Evolutionary conservation across 139 green algal species (phyloP).

Genomic region (Penium margaritaceum): DNA sequence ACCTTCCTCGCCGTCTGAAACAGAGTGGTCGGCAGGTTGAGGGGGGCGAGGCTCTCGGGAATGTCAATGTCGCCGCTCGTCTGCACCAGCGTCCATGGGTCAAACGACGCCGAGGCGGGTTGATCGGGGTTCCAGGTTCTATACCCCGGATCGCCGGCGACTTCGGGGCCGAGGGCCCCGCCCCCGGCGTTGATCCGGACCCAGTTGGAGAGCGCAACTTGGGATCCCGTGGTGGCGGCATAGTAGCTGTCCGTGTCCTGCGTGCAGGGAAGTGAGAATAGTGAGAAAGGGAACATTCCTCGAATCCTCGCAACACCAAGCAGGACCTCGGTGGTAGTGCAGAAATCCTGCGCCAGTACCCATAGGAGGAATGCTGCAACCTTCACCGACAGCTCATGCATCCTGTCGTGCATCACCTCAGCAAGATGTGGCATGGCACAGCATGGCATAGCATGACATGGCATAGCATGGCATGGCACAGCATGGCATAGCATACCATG

Average conservation of each 20-base stretch:
- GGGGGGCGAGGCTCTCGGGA: neutral
- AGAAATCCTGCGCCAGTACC: too few species aligned
- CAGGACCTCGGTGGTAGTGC: too few species aligned
- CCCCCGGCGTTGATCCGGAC: slow-evolving; percentile 24
- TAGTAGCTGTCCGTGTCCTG: slow-evolving; percentile 14
- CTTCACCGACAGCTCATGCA: too few species aligned
- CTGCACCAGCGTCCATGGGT: neutral
- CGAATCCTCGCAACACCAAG: too few species aligned
- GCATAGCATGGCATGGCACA: too few species aligned
- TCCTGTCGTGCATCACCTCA: too few species aligned
- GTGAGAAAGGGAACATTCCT: too few species aligned
- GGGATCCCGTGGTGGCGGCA: neutral
- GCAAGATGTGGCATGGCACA: too few species aligned
- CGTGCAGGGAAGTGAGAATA: too few species aligned
- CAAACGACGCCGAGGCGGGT: neutral
- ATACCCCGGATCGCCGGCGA: slow-evolving; percentile 12
- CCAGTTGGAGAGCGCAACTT: slow-evolving; percentile 25
- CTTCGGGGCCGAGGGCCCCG: neutral
- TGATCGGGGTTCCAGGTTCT: slow-evolving; percentile 17
- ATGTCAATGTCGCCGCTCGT: neutral
- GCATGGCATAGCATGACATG: too few species aligned
- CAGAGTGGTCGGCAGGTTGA: slow-evolving; percentile 11
- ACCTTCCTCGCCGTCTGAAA: neutral
- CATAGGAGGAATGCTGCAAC: too few species aligned
- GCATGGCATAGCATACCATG: too few species aligned